phyloP scores from a whole-genome alignment of 768 basidiomycete genomes.

The Phlegmacium glaucopus region DNA sequence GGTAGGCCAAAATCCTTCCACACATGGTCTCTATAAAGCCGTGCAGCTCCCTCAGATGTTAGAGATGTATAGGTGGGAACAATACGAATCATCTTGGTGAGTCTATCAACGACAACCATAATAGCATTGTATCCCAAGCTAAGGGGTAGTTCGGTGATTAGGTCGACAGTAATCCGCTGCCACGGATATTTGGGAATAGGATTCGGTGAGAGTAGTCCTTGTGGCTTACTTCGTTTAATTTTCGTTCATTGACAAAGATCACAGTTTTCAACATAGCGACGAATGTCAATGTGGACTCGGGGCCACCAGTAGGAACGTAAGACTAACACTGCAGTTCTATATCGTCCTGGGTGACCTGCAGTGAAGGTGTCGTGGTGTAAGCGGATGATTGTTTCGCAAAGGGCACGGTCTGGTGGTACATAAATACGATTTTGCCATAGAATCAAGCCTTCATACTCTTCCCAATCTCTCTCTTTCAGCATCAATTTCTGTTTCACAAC shows the following conservation, averaged over 20 bases:
- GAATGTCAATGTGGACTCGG: constrained; percentile 2
- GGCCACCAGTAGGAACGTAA: constrained; percentile 7
- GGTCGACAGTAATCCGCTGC: constrained; percentile 32
- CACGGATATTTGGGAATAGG: constrained; percentile 19
- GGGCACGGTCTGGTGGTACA: no score
- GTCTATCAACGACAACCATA: constrained; percentile 23
- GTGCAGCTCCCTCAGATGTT: neutral
- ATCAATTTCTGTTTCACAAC: no score
- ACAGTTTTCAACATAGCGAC: constrained; percentile 24
- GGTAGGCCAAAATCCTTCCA: constrained; percentile 9
- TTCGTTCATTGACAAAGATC: constrained; percentile 27
- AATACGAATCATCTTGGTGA: constrained; percentile 7
- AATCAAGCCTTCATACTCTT: no score
- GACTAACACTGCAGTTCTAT: neutral
- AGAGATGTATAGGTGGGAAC: constrained; percentile 3
- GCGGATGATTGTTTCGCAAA: no score
- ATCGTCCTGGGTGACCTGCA: constrained; percentile 1
- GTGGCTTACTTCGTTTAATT: constrained; percentile 23
- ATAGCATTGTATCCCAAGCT: constrained; percentile 30
- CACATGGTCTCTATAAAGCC: constrained; percentile 1
- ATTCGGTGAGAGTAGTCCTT: constrained; percentile 15
- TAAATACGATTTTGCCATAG: no score
- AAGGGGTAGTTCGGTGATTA: constrained; percentile 29
- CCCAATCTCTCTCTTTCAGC: no score
- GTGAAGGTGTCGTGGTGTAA: neutral